These are phyloP conservation scores for Colletotrichum sidae DNA, from an alignment of 2,329 filamentous ascomycete species.

Conservation along the genomic window DNA sequence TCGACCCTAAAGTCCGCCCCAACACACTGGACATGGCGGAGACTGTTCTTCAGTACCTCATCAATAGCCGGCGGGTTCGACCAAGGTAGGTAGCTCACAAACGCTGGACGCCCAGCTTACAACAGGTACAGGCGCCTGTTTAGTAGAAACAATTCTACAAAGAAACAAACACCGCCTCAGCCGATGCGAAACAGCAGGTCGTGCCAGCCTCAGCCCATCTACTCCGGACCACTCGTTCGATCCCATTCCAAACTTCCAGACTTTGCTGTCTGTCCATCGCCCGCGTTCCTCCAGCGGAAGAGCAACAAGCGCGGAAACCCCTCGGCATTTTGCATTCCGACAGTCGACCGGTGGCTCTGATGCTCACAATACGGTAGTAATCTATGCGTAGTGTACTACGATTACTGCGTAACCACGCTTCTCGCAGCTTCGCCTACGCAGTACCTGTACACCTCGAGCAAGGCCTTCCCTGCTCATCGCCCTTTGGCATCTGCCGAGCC, in stretches of 20 bases:
- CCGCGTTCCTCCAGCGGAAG: not conserved
- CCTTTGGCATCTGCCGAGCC: slow-evolving; percentile 31
- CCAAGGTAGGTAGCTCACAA: slow-evolving; percentile 32
- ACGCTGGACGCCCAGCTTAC: slow-evolving; percentile 20
- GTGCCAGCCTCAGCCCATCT: slow-evolving; percentile 10
- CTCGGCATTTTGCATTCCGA: not conserved
- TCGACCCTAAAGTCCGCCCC: slow-evolving; percentile 7
- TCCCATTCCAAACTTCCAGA: slow-evolving; percentile 9
- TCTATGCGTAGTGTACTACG: too few relatives aligned
- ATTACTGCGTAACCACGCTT: not conserved
- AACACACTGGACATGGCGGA: slow-evolving; percentile 5
- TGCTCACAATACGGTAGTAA: not conserved
- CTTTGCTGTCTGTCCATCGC: too few relatives aligned
- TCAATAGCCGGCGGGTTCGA: slow-evolving; percentile 16
- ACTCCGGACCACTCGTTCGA: slow-evolving; percentile 9
- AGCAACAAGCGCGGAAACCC: slow-evolving; percentile 27
- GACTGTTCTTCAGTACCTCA: not conserved
- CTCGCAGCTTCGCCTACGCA: slow-evolving; percentile 1
- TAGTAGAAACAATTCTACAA: slow-evolving; percentile 22
- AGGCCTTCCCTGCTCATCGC: slow-evolving; percentile 23
- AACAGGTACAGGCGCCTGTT: not conserved
- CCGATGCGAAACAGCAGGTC: slow-evolving; percentile 35
- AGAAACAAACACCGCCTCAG: slow-evolving; percentile 36
- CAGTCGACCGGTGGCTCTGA: slow-evolving; percentile 22
- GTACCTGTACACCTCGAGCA: slow-evolving; percentile 7